These are phyloP conservation scores for Triticum dicoccoides DNA, from an alignment of 176 grass and related monocot species.

Conservation along the genomic window DNA sequence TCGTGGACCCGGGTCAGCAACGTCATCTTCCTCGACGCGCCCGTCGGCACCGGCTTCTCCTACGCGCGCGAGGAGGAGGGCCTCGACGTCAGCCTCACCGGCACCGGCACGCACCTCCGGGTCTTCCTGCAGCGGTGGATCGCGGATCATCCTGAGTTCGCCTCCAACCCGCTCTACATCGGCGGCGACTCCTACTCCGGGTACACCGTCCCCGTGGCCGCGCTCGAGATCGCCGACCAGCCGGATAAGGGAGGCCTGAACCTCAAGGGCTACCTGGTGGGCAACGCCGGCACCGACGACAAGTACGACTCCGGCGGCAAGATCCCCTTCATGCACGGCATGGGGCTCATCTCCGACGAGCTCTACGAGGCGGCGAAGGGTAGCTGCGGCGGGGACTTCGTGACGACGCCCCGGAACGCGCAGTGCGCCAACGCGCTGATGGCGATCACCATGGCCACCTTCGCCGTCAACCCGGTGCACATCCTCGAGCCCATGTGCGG, in stretches of 20 bases:
- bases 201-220: background rate
- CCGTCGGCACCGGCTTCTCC: background rate
- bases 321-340: background rate
- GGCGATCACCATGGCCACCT: background rate
- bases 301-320: background rate
- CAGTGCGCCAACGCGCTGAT: background rate
- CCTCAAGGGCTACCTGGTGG: background rate
- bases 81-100: background rate
- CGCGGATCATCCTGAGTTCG: background rate
- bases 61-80: background rate
- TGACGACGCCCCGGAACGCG: background rate
- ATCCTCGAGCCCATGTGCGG: background rate
- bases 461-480: background rate
- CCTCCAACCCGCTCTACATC: background rate
- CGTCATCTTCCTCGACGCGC: background rate
- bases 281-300: background rate
- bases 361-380: background rate
- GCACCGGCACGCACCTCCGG: background rate
- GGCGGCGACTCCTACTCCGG: background rate
- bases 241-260: background rate
- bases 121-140: background rate
- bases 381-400: background rate
- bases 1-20: background rate
- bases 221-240: background rate
- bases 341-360: background rate